Evolutionary conservation across 345 rosid species (phyloP).

Genomic region (Hibiscus syriacus): DNA sequence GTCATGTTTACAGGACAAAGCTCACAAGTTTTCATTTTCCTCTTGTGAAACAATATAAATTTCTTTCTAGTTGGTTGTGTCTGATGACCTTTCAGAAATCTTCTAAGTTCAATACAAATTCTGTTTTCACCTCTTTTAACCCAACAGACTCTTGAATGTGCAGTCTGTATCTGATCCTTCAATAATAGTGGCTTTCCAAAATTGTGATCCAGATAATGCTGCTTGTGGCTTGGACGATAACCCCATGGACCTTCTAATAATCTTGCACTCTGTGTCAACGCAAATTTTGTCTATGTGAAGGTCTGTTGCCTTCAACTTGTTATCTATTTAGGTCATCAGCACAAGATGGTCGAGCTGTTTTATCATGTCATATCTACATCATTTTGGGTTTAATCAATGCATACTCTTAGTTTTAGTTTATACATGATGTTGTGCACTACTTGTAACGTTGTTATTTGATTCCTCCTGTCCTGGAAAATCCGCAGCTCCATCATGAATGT

Average conservation of each 20-base stretch:
- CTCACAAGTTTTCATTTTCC: no score
- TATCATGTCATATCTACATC: background rate
- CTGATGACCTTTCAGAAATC: background rate
- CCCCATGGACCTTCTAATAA: slow-evolving; percentile 99
- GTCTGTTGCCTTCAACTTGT: slow-evolving; percentile 20
- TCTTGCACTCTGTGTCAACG: slow-evolving; percentile 89
- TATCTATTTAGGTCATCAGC: background rate
- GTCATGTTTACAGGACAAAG: no score
- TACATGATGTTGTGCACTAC: background rate
- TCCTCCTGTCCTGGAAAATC: background rate
- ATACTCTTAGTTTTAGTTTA: background rate
- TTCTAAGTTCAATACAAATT: background rate
- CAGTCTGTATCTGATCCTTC: slow-evolving; percentile 89
- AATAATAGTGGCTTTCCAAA: slow-evolving; percentile 65
- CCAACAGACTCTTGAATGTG: background rate
- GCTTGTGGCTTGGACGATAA: slow-evolving; percentile 97
- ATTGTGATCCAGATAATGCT: slow-evolving; percentile 71
- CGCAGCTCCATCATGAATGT: background rate
- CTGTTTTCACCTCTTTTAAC: background rate
- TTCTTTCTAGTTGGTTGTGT: no score
- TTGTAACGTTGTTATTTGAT: background rate
- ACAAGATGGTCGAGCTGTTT: background rate
- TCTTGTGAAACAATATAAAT: no score
- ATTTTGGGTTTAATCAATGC: background rate
- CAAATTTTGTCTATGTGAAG: slow-evolving; percentile 66